phyloP scores from a whole-genome alignment of 2,329 filamentous ascomycete genomes.

The Xylaria sp. region DNA sequence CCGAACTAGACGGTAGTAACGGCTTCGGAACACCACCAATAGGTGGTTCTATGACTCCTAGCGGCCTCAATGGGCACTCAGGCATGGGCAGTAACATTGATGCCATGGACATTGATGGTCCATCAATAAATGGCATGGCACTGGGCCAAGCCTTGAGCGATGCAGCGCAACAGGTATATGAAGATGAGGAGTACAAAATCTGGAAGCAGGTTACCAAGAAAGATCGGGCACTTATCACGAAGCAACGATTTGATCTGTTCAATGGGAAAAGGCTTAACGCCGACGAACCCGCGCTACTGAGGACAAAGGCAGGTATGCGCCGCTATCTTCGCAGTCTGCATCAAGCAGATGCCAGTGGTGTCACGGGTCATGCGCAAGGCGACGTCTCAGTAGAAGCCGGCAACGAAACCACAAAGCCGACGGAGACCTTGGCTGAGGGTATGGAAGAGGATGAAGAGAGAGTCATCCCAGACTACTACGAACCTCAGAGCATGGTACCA shows the following conservation, averaged over 20 bases:
- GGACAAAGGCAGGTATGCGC: conserved; percentile 89
- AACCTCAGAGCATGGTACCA: conserved; percentile 84
- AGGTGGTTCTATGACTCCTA: conserved; percentile 80
- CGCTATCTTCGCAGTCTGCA: conserved; percentile 85
- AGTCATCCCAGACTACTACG: conserved; percentile 94
- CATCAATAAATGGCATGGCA: conserved; percentile 74
- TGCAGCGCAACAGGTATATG: conserved; percentile 78
- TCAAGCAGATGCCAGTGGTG: conserved; percentile 67
- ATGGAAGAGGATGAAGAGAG: conserved; percentile 89
- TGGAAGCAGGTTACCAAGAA: conserved; percentile 99
- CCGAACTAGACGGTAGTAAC: conserved; percentile 86
- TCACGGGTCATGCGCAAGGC: conserved; percentile 51
- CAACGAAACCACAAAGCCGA: conserved; percentile 60
- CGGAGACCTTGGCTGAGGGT: conserved; percentile 90
- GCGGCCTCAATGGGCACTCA: conserved; percentile 74
- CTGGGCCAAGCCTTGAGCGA: conserved; percentile 73
- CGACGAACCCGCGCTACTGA: conserved; percentile 87
- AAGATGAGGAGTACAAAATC: conserved; percentile 95
- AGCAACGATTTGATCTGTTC: conserved; percentile 88
- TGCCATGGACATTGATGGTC: conserved; percentile 86
- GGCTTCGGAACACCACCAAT: conserved; percentile 86
- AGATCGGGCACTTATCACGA: conserved; percentile 85
- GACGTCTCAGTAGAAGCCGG: conserved; percentile 62
- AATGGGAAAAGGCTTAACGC: conserved; percentile 83
- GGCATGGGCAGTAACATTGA: conserved; percentile 80